phyloP scores from a whole-genome alignment of 2,329 filamentous ascomycete genomes.

The Calonectria pauciramosa region DNA sequence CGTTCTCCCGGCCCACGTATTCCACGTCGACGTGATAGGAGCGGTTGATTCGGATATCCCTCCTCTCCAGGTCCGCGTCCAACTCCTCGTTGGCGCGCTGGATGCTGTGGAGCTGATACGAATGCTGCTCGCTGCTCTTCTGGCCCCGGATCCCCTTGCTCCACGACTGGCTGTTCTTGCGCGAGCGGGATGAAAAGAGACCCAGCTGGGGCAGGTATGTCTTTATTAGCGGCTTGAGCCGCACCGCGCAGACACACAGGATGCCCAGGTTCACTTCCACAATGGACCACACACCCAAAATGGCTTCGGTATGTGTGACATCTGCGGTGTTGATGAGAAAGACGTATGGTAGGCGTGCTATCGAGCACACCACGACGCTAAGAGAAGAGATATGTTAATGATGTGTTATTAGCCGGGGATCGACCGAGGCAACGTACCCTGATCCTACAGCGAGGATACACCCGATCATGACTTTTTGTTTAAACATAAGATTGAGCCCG shows the following conservation, averaged over 20 bases:
- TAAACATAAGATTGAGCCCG: neutral
- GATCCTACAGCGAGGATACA: neutral
- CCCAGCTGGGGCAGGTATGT: conserved; percentile 3
- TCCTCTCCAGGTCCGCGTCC: neutral
- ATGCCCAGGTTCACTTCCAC: conserved; percentile 55
- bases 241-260: conserved; percentile 54
- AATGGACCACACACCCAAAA: conserved; percentile 50
- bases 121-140: conserved; percentile 5
- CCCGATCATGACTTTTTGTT: neutral
- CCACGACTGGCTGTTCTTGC: neutral
- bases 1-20: neutral
- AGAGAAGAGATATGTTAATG: neutral
- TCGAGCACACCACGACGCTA: conserved; percentile 5
- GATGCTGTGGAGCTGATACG: conserved; percentile 12
- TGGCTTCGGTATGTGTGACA: conserved; percentile 45
- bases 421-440: neutral
- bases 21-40: conserved; percentile 9
- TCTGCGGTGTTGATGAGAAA: conserved; percentile 43
- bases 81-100: neutral
- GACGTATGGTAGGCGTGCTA: conserved; percentile 1
- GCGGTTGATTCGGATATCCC: conserved; percentile 1
- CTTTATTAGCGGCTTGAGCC: conserved; percentile 37
- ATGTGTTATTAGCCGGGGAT: neutral
- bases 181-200: neutral
- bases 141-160: neutral